Evolutionary conservation across 2,329 filamentous ascomycete species (phyloP), one percentile per base, ranked within the genome.

Genomic region (Ophiostoma sp.): DNA sequence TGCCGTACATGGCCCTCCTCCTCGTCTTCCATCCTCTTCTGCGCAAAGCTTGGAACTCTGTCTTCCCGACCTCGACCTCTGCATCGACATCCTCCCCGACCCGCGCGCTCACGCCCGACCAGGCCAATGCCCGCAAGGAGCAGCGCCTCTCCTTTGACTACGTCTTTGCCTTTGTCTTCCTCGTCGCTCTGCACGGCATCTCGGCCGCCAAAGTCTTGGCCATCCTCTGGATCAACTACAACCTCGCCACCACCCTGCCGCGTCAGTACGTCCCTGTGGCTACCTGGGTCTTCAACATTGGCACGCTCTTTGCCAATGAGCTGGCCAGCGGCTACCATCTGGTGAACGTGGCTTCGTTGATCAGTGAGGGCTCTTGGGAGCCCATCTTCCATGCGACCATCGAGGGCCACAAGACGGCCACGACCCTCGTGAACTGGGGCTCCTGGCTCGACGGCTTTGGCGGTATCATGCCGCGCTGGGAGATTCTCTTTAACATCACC

Each of bases 401-500:
- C 39, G 57, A 80, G 3, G 71, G 79, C 1, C 79, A 79, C 0
- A 78, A 79, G 1, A 74, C 80, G 28, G 79, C 82, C 11, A 28
- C 48, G 2, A 80, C 80, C 1, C 79, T 90, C 52, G 84, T 88
- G 45, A 84, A 85, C 25, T 91, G 91, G 85, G 94, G 90, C 8
- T 84, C 85, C 59, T 92, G 89, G 84, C 84, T 98, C 19, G 96
- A 99, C 82, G 86, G 87, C 70, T 91, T 92, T 76, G 90, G 93
- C 8, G 96, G 96, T 0, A 84, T 99, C n/a, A 90, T 97, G 80
- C 86, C 91, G 0, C 89, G 95, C 74, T 99, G 96, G 96, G 94
- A 98, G 81, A 91, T 99, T n/a, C 87, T 98, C 5, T 99, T 99
- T 87, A 99, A 99, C 79, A 90, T 99, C 75, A 98, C 95, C 2